Base-by-base conservation (phyloP, 768 basidiomycete species). In the Gelatoporia subvermispora region DNA sequence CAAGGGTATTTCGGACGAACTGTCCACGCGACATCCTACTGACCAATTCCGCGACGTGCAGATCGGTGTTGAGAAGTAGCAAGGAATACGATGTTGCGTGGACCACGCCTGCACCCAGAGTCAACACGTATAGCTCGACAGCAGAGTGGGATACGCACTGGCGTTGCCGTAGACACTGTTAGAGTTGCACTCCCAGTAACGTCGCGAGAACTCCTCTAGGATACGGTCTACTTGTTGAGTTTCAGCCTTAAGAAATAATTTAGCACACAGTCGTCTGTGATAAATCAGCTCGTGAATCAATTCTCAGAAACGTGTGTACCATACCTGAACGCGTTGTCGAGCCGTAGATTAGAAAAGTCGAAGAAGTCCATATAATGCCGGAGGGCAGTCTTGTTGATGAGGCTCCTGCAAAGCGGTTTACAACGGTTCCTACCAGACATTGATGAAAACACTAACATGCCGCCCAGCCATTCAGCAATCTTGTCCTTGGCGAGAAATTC, bases 151-250 rank as follows among this genome's bases (percentile, higher is more conserved):
- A 23, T 3, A 73, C 89, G 62, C 59, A 93, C 93, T 87, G 8
- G 91, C 77, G 61, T 82, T 89, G 38, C 90, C 91, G 62, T 86
- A 94, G n/a, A 89, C 57, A 20, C 79, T 78, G 1, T 70, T 70
- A 0, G 89, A 86, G 62, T 98, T 98, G 64, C 91, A 93, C 38
- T 93, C 84, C 81, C 84, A 96, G 65, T 92, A 99, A 8, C 92
- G 81, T 35, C 81, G 73, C 59, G 90, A 90, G 59, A 99, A 97
- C 53, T 84, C 85, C 51, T 92, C 93, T 4, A 99, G 75, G 52
- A 99, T 97, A 37, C 96, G 84, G 65, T 98, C 96, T 37, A 99
- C 87, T 69, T 98, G 94, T 62, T 99, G 96, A 0, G 95, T 95
- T 66, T 99, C 96, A 1, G 84, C 96, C 66, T 93, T 94, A 50